Base-by-base conservation (phyloP, 208 protist species). In the Trypanosoma mega region DNA sequence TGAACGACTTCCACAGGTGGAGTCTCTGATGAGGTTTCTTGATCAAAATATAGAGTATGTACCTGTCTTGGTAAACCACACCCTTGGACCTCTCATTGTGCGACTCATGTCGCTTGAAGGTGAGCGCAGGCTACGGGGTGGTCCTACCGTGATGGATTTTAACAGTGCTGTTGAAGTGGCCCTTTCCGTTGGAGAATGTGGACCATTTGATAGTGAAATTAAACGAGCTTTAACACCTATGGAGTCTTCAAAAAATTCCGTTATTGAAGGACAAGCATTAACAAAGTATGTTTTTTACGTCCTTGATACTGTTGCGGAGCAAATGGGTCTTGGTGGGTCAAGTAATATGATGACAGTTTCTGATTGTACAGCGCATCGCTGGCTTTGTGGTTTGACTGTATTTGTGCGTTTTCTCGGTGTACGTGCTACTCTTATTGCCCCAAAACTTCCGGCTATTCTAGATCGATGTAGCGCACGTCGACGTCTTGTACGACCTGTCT, bases 361-460 rank as follows among this genome's bases (percentile, higher is more conserved):
- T 30, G 30, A 57, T 14, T 64, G 61, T 20, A 82, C 73, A 8
- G 55, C 55, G 2, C 76, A 76, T 9, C 76, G 86, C 1, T 93
- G 90, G 82, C 67, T 96, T n/a, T 72, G 76, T 3, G 82, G 78
- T 9, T 52, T 93, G 4, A 68, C 70, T 5, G 78, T 74, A 5
- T 74, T 93, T 21, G 68, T 93, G 24, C 71, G 68, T 3, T 85
- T 89, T 43, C 74, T 96, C 55, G 80, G 84, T 1, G 34, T 43
- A n/a, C 59, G 87, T 39, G 77, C 78, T 2, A 92, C 85, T 2
- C 54, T 87, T 9, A 79, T 93, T 23, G 85, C 82, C n/a, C 69
- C 86, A 12, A 93, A 93, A 67, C 66, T 96, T 21, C 75, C 86
- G 0, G 75, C 86, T 24, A 85, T 92, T 63, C 71, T 95, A 30